phyloP scores from a whole-genome alignment of 2,329 filamentous ascomycete species.

The Sporothrix pseudoabietina region DNA sequence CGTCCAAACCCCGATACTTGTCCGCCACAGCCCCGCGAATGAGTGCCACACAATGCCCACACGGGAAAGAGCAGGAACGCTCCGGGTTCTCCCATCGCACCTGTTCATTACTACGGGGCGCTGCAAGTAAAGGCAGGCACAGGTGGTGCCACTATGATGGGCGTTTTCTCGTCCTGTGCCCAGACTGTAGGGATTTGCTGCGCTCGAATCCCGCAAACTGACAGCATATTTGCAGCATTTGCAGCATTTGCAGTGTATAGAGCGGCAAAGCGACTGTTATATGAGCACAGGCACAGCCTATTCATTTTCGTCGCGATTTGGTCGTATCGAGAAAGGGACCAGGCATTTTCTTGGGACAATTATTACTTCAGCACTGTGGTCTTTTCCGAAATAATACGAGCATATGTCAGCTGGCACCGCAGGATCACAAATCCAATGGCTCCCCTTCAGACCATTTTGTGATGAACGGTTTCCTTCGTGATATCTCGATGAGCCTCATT shows the following conservation, averaged over 20 bases:
- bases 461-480: neutral
- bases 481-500: too few species aligned
- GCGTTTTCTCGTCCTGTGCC: conserved; percentile 4
- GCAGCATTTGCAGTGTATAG: neutral
- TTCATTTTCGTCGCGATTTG: conserved; percentile 26
- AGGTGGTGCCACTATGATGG: conserved; percentile 24
- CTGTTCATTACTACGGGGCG: conserved; percentile 11
- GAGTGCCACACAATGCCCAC: neutral
- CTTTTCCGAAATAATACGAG: neutral
- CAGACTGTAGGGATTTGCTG: conserved; percentile 21
- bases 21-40: conserved; percentile 21
- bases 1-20: conserved; percentile 34
- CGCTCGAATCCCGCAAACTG: conserved; percentile 16
- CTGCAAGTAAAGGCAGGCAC: neutral
- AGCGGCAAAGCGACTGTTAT: neutral
- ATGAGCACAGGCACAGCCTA: neutral
- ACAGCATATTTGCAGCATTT: neutral
- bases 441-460: neutral
- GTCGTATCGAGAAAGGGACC: neutral
- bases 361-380: neutral
- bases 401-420: neutral
- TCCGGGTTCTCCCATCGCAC: conserved; percentile 25
- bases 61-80: neutral
- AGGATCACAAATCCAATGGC: neutral
- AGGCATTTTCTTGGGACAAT: neutral